Percentiles rank a stretch among this genome's conserved stretches.
These are phyloP conservation scores for Acer campestre DNA, from an alignment of 345 rosid species.

Conservation along the genomic window DNA sequence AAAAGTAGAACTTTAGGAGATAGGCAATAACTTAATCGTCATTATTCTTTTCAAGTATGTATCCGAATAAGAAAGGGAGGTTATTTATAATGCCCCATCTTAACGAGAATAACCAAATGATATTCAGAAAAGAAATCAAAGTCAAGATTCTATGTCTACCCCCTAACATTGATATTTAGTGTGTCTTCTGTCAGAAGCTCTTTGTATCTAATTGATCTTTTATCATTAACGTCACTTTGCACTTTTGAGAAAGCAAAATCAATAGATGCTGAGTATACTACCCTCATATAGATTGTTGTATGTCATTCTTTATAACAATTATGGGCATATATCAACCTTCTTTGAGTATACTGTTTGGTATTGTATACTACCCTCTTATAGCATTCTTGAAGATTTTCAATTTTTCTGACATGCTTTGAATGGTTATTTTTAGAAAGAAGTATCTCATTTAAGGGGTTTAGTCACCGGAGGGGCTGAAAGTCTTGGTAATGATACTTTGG, in stretches of 20 bases:
- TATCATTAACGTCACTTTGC: neutral
- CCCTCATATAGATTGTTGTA: neutral
- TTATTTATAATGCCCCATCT: no score
- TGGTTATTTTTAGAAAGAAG: slow-evolving; percentile 70
- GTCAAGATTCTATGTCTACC: neutral
- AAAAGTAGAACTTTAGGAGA: neutral
- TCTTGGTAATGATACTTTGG: slow-evolving; percentile 49
- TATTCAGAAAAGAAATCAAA: neutral
- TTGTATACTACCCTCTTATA: neutral
- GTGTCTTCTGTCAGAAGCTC: neutral
- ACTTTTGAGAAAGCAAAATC: neutral
- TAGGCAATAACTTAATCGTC: neutral
- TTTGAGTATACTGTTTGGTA: neutral
- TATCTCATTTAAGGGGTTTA: slow-evolving; percentile 58
- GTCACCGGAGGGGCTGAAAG: slow-evolving; percentile 59
- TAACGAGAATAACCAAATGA: no score
- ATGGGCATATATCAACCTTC: neutral
- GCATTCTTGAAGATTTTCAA: slow-evolving; percentile 1
- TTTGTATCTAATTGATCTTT: neutral
- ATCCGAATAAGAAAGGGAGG: no score
- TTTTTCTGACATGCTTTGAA: slow-evolving; percentile 17
- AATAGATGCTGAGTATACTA: no score
- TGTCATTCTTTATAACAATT: neutral
- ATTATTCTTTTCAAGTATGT: neutral
- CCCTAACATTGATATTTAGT: neutral